Evolutionary conservation across 2,329 filamentous ascomycete genomes (phyloP).

Genomic region (Didymella sp.): DNA sequence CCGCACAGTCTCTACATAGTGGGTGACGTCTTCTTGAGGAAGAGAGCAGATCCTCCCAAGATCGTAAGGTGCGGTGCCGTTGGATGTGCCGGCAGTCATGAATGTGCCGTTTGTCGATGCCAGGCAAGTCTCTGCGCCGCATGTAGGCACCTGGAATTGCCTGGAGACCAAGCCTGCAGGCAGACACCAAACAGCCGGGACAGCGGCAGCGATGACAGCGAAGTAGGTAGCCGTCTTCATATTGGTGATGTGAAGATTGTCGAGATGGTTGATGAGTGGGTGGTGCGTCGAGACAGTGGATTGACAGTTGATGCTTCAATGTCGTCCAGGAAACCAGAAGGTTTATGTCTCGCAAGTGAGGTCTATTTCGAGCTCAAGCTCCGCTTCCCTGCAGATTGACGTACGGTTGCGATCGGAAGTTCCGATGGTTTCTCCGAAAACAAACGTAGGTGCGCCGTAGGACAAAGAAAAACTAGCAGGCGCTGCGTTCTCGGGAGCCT

Average conservation of each 20-base stretch:
- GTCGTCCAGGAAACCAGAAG: conserved; percentile 9
- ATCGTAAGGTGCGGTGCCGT: conserved; percentile 16
- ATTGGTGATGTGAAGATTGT: conserved; percentile 1
- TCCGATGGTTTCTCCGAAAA: conserved; percentile 23
- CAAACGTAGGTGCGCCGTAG: conserved; percentile 23
- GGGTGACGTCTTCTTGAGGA: conserved; percentile 23
- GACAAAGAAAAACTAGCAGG: conserved; percentile 25
- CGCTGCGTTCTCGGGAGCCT: conserved; percentile 2
- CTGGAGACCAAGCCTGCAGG: conserved; percentile 10
- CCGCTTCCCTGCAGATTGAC: conserved; percentile 19
- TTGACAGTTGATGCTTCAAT: conserved; percentile 7
- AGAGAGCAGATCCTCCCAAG: conserved; percentile 26
- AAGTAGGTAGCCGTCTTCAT: conserved; percentile 22
- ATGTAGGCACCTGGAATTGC: conserved; percentile 22
- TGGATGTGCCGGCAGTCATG: conserved; percentile 8
- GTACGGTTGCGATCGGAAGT: conserved; percentile 22
- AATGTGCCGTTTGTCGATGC: conserved; percentile 20
- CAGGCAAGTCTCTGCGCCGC: conserved; percentile 25
- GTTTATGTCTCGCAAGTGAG: conserved; percentile 10
- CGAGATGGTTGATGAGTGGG: neutral
- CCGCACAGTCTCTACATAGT: conserved; percentile 27
- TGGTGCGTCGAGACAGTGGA: neutral
- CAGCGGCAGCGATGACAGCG: conserved; percentile 14
- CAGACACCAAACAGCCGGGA: conserved; percentile 19
- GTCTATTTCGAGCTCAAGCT: conserved; percentile 21